A percentile compares a stretch with the other conserved stretches of the same genome.
phyloP scores from a whole-genome alignment of 331 rosid species.

The Pyrus hybrid region DNA sequence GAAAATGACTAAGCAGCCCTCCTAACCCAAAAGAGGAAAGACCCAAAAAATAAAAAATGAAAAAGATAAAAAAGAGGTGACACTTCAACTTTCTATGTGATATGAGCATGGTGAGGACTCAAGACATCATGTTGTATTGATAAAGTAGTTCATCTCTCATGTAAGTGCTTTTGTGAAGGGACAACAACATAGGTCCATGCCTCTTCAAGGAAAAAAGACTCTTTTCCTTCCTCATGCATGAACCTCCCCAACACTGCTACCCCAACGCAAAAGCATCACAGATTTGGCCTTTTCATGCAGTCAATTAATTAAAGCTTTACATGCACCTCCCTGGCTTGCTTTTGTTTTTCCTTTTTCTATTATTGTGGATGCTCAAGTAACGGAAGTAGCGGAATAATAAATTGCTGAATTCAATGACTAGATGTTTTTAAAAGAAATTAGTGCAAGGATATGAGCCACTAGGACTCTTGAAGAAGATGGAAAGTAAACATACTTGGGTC shows the following conservation, averaged over 20 bases:
- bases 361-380: no score
- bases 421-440: no score
- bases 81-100: slow-evolving; percentile 29
- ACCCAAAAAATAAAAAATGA: not conserved
- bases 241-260: slow-evolving; percentile 14
- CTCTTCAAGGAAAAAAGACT: slow-evolving; percentile 13
- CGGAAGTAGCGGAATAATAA: no score
- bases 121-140: slow-evolving; percentile 35
- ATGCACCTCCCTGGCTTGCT: not conserved
- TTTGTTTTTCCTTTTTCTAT: not conserved
- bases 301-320: not conserved
- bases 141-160: slow-evolving; percentile 53
- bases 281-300: not conserved
- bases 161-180: slow-evolving; percentile 37
- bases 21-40: not conserved
- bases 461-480: not conserved
- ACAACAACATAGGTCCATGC: slow-evolving; percentile 35
- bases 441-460: no score
- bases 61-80: slow-evolving; percentile 11
- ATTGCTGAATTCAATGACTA: no score
- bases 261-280: slow-evolving; percentile 9
- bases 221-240: slow-evolving; percentile 40
- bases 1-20: slow-evolving; percentile 53
- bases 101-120: slow-evolving; percentile 56
- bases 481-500: not conserved